These are phyloP conservation scores for Saccharum officinarum DNA, from an alignment of 176 grass and related monocot species.

Conservation along the genomic window DNA sequence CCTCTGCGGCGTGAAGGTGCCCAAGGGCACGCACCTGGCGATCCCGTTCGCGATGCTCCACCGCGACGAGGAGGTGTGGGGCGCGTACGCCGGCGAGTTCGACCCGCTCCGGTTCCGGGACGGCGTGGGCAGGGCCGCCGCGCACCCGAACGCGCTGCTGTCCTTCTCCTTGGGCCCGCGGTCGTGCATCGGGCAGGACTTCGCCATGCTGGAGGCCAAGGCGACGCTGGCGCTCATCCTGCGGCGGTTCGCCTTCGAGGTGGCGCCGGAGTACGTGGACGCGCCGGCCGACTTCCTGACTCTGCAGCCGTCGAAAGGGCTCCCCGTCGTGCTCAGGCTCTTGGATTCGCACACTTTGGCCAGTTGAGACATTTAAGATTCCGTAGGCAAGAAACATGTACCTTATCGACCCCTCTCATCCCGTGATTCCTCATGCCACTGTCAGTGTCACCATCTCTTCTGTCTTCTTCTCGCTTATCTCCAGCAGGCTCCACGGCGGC, in stretches of 20 bases:
- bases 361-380: too few relatives aligned
- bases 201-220: constrained; percentile 64
- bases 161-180: background rate
- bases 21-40: background rate
- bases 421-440: too few relatives aligned
- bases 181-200: constrained; percentile 32
- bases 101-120: too few relatives aligned
- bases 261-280: constrained; percentile 53
- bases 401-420: too few relatives aligned
- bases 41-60: too few relatives aligned
- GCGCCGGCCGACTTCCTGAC: constrained; percentile 36
- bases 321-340: constrained; percentile 37
- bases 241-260: constrained; percentile 40
- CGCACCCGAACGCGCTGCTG: background rate
- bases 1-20: background rate
- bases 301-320: constrained; percentile 35
- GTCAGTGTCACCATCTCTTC: too few relatives aligned
- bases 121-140: too few relatives aligned
- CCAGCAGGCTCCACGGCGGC: too few relatives aligned
- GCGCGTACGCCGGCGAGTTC: background rate
- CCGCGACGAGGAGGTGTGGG: background rate
- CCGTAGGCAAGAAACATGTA: too few relatives aligned
- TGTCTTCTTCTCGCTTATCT: too few relatives aligned
- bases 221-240: constrained; percentile 33
- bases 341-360: too few relatives aligned